Evolutionary conservation across 179 eudicot species (phyloP).

Genomic region (Spinacia oleracea): DNA sequence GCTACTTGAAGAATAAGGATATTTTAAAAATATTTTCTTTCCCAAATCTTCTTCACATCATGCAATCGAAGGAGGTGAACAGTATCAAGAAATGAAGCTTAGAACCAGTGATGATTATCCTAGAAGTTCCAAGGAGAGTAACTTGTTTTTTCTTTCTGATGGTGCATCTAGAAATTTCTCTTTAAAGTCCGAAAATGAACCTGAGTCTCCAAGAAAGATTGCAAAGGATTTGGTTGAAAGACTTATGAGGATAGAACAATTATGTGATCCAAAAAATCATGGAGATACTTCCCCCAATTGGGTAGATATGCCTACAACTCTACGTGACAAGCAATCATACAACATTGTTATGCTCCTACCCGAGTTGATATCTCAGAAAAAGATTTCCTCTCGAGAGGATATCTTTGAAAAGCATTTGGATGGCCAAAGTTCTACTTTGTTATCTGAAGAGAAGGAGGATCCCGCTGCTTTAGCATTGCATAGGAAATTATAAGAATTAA

Average conservation of each 20-base stretch:
- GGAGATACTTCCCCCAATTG: not conserved
- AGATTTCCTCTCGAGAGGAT: not conserved
- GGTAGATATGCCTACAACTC: constrained; percentile 20
- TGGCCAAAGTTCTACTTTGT: not conserved
- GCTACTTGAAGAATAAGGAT: constrained; percentile 24
- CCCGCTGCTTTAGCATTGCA: constrained; percentile 40
- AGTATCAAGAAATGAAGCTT: constrained; percentile 21
- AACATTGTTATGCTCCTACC: too few relatives aligned
- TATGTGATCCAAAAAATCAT: constrained; percentile 22
- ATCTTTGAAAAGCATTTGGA: constrained; percentile 17
- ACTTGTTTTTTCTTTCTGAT: constrained; percentile 25
- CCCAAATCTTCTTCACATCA: constrained; percentile 26
- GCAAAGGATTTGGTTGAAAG: constrained; percentile 39
- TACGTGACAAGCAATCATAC: constrained; percentile 9
- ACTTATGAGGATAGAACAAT: constrained; percentile 33
- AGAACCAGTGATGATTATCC: constrained; percentile 16
- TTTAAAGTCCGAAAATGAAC: constrained; percentile 19
- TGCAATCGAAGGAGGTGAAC: constrained; percentile 17
- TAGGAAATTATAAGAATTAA: constrained; percentile 51
- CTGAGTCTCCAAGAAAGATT: constrained; percentile 36
- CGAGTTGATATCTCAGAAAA: constrained; percentile 13
- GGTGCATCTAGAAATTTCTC: constrained; percentile 19
- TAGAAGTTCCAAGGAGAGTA: constrained; percentile 16
- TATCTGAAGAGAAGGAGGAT: constrained; percentile 11
- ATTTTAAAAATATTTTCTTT: constrained; percentile 37